Evolutionary conservation across 2,329 filamentous ascomycete genomes (phyloP).

Genomic region (Curvularia eragrostidis): DNA sequence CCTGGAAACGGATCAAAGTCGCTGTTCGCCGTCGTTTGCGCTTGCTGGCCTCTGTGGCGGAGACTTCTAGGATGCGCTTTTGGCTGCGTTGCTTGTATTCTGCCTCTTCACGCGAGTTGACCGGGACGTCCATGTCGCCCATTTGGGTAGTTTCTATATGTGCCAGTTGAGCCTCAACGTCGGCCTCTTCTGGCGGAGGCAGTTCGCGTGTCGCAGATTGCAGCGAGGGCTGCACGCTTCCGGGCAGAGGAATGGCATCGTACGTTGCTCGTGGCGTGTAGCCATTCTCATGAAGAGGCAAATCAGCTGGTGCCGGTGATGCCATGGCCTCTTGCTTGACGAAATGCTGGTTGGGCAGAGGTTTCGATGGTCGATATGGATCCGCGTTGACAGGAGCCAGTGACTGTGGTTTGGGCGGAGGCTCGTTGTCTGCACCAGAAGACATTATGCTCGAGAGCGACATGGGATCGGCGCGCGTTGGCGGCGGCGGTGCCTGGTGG

Average conservation of each 20-base stretch:
- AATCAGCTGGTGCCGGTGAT: constrained; percentile 39
- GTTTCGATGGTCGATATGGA: constrained; percentile 29
- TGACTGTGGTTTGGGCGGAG: constrained; percentile 60
- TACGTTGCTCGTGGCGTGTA: constrained; percentile 25
- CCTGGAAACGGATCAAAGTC: constrained; percentile 62
- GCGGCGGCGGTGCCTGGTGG: constrained; percentile 66
- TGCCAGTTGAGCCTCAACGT: constrained; percentile 70
- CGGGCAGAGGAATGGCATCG: constrained; percentile 35
- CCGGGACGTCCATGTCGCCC: constrained; percentile 63
- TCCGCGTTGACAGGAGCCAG: constrained; percentile 37
- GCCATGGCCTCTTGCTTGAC: constrained; percentile 46
- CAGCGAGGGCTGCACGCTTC: constrained; percentile 23
- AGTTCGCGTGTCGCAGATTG: constrained; percentile 36
- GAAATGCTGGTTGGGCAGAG: constrained; percentile 31
- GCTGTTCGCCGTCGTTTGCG: constrained; percentile 69
- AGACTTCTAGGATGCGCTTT: constrained; percentile 74
- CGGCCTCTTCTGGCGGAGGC: constrained; percentile 61
- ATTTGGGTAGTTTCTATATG: constrained; percentile 64
- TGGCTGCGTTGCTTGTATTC: constrained; percentile 62
- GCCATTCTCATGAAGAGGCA: constrained; percentile 30
- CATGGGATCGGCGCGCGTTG: constrained; percentile 88
- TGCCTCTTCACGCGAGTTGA: constrained; percentile 59
- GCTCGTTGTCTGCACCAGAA: constrained; percentile 77
- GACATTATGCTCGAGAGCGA: constrained; percentile 95
- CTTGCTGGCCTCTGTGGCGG: constrained; percentile 67